Evolutionary conservation across 805 yeast species (phyloP), one percentile per base, ranked within the genome.

Genomic region (Isabelozyma gotoi): DNA sequence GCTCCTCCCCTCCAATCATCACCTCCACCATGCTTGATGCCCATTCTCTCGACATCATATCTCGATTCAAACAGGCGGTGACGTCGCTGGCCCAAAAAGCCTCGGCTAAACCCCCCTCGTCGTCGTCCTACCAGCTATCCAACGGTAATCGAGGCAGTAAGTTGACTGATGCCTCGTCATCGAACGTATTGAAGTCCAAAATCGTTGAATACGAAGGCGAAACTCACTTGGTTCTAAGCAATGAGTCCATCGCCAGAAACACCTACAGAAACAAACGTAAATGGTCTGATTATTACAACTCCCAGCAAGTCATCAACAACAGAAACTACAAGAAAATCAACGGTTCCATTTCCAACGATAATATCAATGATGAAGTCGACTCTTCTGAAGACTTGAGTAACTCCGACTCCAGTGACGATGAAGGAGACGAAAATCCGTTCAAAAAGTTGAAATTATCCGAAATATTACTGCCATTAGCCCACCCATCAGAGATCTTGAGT

Each of bases 401-500:
- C 39, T 45, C 38, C 3, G 49, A 50, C 31, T 47, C 40, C 19
- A 39, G 46, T 35, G 33, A 40, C 27, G 45, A 44, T 33, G 50
- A 50, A 20, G 59, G 52, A 11, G 61, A 55, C n/a, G 59, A 52
- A 4, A 50, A 65, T 36, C 69, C 71, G 5, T 55, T 69, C 41
- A 58, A 59, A 37, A 55, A 51, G 35, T 42, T 69, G 18, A 57
- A 58, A 16, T 48, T 72, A 19, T 51, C 67, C 6, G 72, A 82
- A 36, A 71, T 90, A 15, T 67, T 94, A 46, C 80, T 84, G 4
- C 97, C 98, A 0, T 79, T 94, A 11, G 73, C 80, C 7, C 86
- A 87, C 44, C 94, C 97, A 0, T 74, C 87, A 2, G 97, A 94
- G 52, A 65, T 92, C 2, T 78, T 85, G 1, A 73, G 74, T 2